Evolutionary conservation across 177 flowering plant genomes (phyloP).

Genomic region (Tripterygium wilfordii): DNA sequence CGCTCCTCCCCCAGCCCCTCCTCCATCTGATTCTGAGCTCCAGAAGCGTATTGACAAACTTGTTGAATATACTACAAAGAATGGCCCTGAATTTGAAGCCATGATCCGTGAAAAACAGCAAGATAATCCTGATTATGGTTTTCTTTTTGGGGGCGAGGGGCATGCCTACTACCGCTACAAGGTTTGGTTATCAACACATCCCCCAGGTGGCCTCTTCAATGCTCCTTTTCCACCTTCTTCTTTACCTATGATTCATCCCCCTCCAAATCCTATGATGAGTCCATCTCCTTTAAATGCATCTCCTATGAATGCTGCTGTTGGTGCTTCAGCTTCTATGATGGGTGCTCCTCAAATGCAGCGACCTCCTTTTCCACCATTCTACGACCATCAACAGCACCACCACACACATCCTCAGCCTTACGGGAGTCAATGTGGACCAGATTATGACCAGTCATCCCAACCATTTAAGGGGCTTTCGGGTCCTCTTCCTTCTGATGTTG

Average conservation of each 20-base stretch:
- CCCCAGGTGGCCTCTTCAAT: slow-evolving; percentile 55
- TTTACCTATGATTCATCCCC: slow-evolving; percentile 48
- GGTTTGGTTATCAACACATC: slow-evolving; percentile 66
- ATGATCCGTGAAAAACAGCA: slow-evolving; percentile 93
- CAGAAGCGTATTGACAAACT: slow-evolving; percentile 92
- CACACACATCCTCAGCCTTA: slow-evolving; percentile 50
- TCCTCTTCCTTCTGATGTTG: slow-evolving; percentile 91
- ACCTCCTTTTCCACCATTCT: slow-evolving; percentile 66
- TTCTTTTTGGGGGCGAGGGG: slow-evolving; percentile 95
- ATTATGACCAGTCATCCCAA: slow-evolving; percentile 56
- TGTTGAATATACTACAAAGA: slow-evolving; percentile 80
- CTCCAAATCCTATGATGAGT: slow-evolving; percentile 58
- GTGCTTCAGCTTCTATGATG: slow-evolving; percentile 31
- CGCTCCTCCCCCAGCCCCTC: slow-evolving; percentile 65
- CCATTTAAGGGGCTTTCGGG: slow-evolving; percentile 74
- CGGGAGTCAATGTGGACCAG: slow-evolving; percentile 52
- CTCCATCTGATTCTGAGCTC: slow-evolving; percentile 91
- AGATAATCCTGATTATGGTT: slow-evolving; percentile 85
- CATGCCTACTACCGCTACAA: slow-evolving; percentile 78
- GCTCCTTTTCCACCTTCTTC: slow-evolving; percentile 54
- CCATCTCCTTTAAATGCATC: slow-evolving; percentile 28
- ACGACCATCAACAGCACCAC: slow-evolving; percentile 77
- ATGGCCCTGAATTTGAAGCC: slow-evolving; percentile 96
- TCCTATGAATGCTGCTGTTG: slow-evolving; percentile 42
- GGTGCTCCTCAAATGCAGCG: slow-evolving; percentile 64